A percentile compares a stretch with the other conserved stretches of the same genome.
Evolutionary conservation across 495 filamentous ascomycete genomes (phyloP).

Genomic region (Talaromyces proteolyticus): DNA sequence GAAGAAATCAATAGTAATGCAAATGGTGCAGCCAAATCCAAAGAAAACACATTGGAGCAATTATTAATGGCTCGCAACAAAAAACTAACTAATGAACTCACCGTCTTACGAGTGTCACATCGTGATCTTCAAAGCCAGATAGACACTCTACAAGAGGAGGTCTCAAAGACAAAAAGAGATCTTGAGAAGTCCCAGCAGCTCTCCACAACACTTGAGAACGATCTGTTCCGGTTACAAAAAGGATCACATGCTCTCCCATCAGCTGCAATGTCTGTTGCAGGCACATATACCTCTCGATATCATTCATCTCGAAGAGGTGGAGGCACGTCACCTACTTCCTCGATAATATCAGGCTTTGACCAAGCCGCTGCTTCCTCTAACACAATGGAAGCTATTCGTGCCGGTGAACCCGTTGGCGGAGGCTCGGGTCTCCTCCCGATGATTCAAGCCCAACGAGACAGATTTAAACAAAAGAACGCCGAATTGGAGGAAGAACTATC

Average conservation of each 20-base stretch:
- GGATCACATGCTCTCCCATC: conserved; percentile 82
- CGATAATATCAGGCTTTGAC: conserved; percentile 95
- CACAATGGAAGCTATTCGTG: conserved; percentile 52
- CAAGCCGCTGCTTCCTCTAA: conserved; percentile 39
- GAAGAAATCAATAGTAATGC: conserved; percentile 18
- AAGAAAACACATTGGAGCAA: conserved; percentile 82
- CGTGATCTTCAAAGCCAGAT: conserved; percentile 83
- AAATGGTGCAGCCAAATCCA: conserved; percentile 52
- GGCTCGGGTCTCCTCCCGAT: conserved; percentile 93
- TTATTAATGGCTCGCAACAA: conserved; percentile 90
- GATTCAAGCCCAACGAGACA: conserved; percentile 95
- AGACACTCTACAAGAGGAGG: conserved; percentile 72
- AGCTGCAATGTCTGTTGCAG: conserved; percentile 82
- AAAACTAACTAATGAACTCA: conserved; percentile 89
- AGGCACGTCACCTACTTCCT: conserved; percentile 85
- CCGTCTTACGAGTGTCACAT: conserved; percentile 86
- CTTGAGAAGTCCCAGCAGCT: conserved; percentile 79
- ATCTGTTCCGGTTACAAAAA: conserved; percentile 80
- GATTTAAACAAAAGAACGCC: conserved; percentile 92
- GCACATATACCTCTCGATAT: conserved; percentile 82
- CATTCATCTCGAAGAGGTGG: conserved; percentile 63
- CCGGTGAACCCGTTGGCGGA: conserved; percentile 69
- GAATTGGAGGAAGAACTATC: conserved; percentile 90
- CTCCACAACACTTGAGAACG: conserved; percentile 85
- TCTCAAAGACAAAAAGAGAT: conserved; percentile 78